Base-by-base conservation (phyloP, 2,329 filamentous ascomycete genomes). In the Cladosporium sp. region DNA sequence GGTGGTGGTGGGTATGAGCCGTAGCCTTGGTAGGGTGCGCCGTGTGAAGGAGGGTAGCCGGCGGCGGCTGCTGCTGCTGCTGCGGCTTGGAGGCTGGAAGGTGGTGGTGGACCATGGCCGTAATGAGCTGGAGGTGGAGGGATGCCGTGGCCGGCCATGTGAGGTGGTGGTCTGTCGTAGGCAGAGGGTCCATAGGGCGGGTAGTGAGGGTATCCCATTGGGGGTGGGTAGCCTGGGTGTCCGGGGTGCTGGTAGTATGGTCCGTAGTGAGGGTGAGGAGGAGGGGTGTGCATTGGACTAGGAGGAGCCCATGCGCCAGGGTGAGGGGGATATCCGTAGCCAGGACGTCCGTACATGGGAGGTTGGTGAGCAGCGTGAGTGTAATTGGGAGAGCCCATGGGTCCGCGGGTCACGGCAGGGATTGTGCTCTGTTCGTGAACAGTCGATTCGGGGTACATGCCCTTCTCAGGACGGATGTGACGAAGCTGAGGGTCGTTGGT, bases 381-480 rank as follows among this genome's bases (percentile, higher is more conserved):
- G 62, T 80, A 82, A 13, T 77, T 74, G 8, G 78, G 79, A 18
- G 74, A 75, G 27, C 73, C 69, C 78, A 84, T 83, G 5, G 81
- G 89, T 0, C 85, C 80, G 57, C 89, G 81, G 11, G 89, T 92
- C 33, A 94, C 80, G 2, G 88, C 84, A 11, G 91, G 88, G 12
- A 89, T 83, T 52, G 85, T 85, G 65, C 85, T 85, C 55, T 84
- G 78, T 62, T 96, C 92, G 64, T 89, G 88, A 59, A 96, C 83
- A 39, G 89, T 95, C 1, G 92, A 95, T 69, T 98, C 93, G 0
- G 93, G 93, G 67, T 98, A 98, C 82, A 97, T 89, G 65, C 91
- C 92, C 76, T 95, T 96, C 39, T 85, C 79, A 0, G 92, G 92
- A 2, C 88, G 77, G 55, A 98, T 93, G 63, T 87, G 81, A 59